These are phyloP conservation scores for Babesia divergens DNA, from an alignment of 169 alveolate species.

Conservation along the genomic window DNA sequence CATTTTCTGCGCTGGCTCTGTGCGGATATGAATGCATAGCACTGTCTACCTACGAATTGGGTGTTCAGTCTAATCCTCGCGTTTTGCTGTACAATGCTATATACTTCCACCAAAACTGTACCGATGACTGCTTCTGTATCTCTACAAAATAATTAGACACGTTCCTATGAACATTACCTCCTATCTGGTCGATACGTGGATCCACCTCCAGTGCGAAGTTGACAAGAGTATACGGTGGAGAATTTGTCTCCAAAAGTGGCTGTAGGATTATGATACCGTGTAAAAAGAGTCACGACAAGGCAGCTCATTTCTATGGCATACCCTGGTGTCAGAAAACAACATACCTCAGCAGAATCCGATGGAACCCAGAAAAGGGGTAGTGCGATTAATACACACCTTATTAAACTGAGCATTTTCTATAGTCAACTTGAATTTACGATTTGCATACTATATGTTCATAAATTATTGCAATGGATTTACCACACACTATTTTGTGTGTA, in stretches of 20 bases:
- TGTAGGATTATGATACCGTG: not conserved
- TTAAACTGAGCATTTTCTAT: not conserved
- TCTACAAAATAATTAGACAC: not conserved
- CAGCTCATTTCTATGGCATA: no score
- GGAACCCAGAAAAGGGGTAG: not conserved
- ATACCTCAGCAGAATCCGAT: not conserved
- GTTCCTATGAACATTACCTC: conserved; percentile 7
- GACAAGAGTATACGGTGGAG: conserved; percentile 63
- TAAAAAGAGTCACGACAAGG: no score
- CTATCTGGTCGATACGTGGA: conserved; percentile 31
- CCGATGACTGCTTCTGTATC: conserved; percentile 5
- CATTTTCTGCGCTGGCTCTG: conserved; percentile 27
- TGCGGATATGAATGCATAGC: not conserved
- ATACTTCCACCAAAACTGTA: not conserved
- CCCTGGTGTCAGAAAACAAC: not conserved
- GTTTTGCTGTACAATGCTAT: not conserved
- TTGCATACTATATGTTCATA: not conserved
- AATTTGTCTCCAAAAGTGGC: conserved; percentile 59
- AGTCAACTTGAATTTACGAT: no score
- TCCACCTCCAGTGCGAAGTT: conserved; percentile 57
- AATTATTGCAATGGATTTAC: not conserved
- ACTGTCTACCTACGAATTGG: conserved; percentile 6
- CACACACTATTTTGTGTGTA: not conserved
- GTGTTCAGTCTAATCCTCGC: conserved; percentile 6
- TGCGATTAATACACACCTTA: not conserved